Conservation (phyloP, 441 rosid species). For the Gossypium schwendimanii region DNA sequence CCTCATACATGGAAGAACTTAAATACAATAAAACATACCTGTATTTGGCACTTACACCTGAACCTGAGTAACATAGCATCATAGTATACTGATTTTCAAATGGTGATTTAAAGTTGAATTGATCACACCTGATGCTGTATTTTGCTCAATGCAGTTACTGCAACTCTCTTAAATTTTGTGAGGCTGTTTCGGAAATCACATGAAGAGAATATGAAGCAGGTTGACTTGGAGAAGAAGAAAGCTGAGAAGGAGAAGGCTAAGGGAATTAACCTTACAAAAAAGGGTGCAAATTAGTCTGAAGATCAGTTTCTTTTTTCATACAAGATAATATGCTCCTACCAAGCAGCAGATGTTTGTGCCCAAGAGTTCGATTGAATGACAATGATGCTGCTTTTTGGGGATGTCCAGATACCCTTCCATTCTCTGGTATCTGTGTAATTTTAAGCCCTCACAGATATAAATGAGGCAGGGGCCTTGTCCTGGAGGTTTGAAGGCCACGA, state of each 20-base stretch:
- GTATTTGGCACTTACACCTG: not conserved
- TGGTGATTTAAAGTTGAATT: constrained; percentile 11
- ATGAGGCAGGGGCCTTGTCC: constrained; percentile 11
- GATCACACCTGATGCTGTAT: constrained; percentile 4
- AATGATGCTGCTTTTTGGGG: constrained; percentile 16
- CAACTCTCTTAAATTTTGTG: constrained; percentile 81
- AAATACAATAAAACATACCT: not conserved
- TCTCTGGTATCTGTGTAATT: constrained; percentile 13
- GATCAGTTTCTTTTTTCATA: constrained; percentile 13
- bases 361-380: constrained; percentile 11
- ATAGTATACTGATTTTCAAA: not conserved
- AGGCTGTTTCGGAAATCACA: constrained; percentile 84
- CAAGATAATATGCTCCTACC: constrained; percentile 18
- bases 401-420: constrained; percentile 12
- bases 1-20: not conserved
- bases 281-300: constrained; percentile 40
- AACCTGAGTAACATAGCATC: not conserved
- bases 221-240: constrained; percentile 85
- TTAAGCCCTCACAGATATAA: constrained; percentile 17
- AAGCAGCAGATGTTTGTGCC: constrained; percentile 19
- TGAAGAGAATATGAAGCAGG: constrained; percentile 86
- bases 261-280: constrained; percentile 57
- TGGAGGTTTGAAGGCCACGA: constrained; percentile 14
- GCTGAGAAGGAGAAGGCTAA: constrained; percentile 75
- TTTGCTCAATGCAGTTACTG: constrained; percentile 56